phyloP scores from a whole-genome alignment of 345 rosid species.

The Hevea brasiliensis region DNA sequence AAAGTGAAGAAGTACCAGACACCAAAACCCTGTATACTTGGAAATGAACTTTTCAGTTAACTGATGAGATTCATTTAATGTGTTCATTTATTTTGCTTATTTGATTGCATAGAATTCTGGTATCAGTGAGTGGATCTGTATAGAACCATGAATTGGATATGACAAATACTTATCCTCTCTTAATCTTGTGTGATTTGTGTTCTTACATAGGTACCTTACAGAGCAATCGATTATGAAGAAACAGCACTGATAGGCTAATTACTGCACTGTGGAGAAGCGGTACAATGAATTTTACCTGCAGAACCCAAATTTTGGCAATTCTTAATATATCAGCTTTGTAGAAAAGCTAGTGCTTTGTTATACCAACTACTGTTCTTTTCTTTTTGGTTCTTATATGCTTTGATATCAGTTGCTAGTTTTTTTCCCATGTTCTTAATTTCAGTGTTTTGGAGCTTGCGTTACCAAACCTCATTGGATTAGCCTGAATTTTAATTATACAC shows the following conservation, averaged over 20 bases:
- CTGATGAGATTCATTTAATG: neutral
- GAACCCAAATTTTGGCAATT: neutral
- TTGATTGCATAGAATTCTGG: neutral
- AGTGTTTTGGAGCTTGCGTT: too few relatives aligned
- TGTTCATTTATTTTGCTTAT: neutral
- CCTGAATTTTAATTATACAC: too few relatives aligned
- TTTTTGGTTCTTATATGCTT: too few relatives aligned
- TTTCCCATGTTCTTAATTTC: too few relatives aligned
- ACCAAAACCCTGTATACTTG: neutral
- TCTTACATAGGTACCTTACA: constrained; percentile 38
- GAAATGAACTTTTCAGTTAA: neutral
- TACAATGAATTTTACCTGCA: neutral
- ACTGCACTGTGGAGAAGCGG: neutral
- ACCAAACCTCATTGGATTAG: too few relatives aligned
- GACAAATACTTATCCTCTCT: neutral
- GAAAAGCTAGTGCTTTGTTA: neutral
- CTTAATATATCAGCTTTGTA: neutral
- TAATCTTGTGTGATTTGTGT: constrained; percentile 1
- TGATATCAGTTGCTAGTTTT: too few relatives aligned
- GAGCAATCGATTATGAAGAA: constrained; percentile 42
- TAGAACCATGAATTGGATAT: neutral
- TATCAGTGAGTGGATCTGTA: neutral
- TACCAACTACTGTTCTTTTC: neutral
- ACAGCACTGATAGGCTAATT: neutral
- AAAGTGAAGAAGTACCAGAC: neutral